phyloP scores from a whole-genome alignment of 2,329 filamentous ascomycete species.

The Didymellaceae sp. region DNA sequence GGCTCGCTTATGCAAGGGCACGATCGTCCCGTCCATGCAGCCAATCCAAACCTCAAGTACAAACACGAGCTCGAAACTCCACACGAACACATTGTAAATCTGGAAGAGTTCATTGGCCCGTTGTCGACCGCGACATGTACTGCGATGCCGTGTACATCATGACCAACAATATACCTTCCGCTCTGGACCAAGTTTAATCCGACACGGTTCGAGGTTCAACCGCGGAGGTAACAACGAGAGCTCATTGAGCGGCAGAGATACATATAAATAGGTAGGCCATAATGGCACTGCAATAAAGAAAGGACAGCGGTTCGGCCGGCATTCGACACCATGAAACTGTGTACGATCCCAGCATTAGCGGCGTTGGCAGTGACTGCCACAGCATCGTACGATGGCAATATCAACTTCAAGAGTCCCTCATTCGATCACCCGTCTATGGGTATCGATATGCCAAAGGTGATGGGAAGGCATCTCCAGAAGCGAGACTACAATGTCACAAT shows the following conservation, averaged over 20 bases:
- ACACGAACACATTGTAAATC: slow-evolving; percentile 7
- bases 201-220: not conserved
- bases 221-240: not conserved
- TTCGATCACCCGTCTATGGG: slow-evolving; percentile 66
- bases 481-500: slow-evolving; percentile 16
- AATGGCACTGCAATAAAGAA: not conserved
- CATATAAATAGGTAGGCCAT: not conserved
- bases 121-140: not conserved
- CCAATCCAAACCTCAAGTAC: slow-evolving; percentile 3
- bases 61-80: slow-evolving; percentile 7
- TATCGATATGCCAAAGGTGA: slow-evolving; percentile 65
- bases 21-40: slow-evolving; percentile 1
- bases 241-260: not conserved
- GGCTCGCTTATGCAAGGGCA: slow-evolving; percentile 4
- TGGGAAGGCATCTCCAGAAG: slow-evolving; percentile 52
- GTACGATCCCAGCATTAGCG: slow-evolving; percentile 2
- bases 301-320: not conserved
- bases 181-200: slow-evolving; percentile 7
- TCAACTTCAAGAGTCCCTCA: slow-evolving; percentile 71
- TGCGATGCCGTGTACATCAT: slow-evolving; percentile 11
- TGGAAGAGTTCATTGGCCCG: not conserved
- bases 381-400: slow-evolving; percentile 49
- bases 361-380: slow-evolving; percentile 1
- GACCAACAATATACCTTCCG: slow-evolving; percentile 4
- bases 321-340: not conserved